Percentiles rank a stretch among this genome's conserved stretches.
phyloP scores from a whole-genome alignment of 495 filamentous ascomycete species.

The Penicillium coffeae region DNA sequence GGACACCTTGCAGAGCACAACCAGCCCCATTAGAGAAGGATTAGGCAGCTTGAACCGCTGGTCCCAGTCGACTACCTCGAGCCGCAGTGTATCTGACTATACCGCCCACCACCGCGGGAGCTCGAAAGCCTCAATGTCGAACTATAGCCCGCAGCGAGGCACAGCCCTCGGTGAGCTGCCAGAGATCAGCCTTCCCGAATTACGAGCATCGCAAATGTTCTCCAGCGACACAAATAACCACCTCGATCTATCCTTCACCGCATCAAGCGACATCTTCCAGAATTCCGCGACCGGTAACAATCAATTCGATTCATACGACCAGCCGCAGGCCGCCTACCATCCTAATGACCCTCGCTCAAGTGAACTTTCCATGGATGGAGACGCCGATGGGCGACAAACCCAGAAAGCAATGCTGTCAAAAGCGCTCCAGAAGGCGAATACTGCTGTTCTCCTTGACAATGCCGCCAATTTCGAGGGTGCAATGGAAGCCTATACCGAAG shows the following conservation, averaged over 20 bases:
- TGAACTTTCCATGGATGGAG: conserved; percentile 24
- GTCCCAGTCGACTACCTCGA: conserved; percentile 75
- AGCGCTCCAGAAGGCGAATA: conserved; percentile 91
- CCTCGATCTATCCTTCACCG: conserved; percentile 26
- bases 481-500: conserved; percentile 85
- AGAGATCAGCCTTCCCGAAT: conserved; percentile 18
- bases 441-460: conserved; percentile 90
- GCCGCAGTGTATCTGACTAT: conserved; percentile 50
- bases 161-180: conserved; percentile 13
- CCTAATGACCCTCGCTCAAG: conserved; percentile 14
- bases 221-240: conserved; percentile 13
- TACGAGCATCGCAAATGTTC: conserved; percentile 21
- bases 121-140: conserved; percentile 52
- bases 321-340: neutral
- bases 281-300: conserved; percentile 15
- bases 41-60: conserved; percentile 75
- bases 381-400: conserved; percentile 44
- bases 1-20: conserved; percentile 23
- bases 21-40: conserved; percentile 55
- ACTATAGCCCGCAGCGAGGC: conserved; percentile 19
- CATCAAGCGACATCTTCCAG: conserved; percentile 17
- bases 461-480: conserved; percentile 91
- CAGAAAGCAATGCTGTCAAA: conserved; percentile 92
- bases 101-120: conserved; percentile 44
- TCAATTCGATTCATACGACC: neutral